These are phyloP conservation scores for Dactylorhiza incarnata DNA, from an alignment of 106 monocot species.

Conservation along the genomic window DNA sequence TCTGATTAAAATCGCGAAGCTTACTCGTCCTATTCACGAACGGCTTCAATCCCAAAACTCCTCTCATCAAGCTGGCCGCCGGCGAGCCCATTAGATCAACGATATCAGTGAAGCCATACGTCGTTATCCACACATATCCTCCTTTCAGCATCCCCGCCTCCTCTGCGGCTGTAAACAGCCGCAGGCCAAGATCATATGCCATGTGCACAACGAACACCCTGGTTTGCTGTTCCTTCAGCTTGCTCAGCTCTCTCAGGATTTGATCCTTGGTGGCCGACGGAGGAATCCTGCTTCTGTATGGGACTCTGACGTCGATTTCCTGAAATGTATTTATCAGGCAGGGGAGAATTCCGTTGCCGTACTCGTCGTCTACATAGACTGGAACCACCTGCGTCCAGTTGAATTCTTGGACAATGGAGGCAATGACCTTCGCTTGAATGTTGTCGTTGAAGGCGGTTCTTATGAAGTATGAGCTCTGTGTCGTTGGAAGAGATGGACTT, in stretches of 20 bases:
- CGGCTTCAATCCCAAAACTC: conserved; percentile 53
- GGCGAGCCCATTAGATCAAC: conserved; percentile 28
- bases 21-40: conserved; percentile 15
- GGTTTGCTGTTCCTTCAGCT: conserved; percentile 36
- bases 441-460: conserved; percentile 45
- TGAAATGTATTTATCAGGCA: conserved; percentile 50
- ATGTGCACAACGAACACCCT: conserved; percentile 71
- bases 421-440: conserved; percentile 47
- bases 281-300: conserved; percentile 36
- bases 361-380: conserved; percentile 55
- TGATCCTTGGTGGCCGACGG: conserved; percentile 24
- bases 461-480: conserved; percentile 43
- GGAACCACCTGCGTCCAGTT: conserved; percentile 61
- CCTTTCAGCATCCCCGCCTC: conserved; percentile 49
- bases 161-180: conserved; percentile 28
- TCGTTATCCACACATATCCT: conserved; percentile 62
- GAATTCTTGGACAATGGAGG: conserved; percentile 45
- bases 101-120: conserved; percentile 43
- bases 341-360: conserved; percentile 41
- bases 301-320: conserved; percentile 26
- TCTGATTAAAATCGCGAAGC: conserved; percentile 26
- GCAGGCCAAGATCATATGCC: conserved; percentile 25
- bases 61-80: conserved; percentile 46
- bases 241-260: conserved; percentile 25
- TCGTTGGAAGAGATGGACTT: conserved; percentile 33